Evolutionary conservation across 2,329 filamentous ascomycete species (phyloP).

Genomic region (Aspergillus fumigatiaffinis): DNA sequence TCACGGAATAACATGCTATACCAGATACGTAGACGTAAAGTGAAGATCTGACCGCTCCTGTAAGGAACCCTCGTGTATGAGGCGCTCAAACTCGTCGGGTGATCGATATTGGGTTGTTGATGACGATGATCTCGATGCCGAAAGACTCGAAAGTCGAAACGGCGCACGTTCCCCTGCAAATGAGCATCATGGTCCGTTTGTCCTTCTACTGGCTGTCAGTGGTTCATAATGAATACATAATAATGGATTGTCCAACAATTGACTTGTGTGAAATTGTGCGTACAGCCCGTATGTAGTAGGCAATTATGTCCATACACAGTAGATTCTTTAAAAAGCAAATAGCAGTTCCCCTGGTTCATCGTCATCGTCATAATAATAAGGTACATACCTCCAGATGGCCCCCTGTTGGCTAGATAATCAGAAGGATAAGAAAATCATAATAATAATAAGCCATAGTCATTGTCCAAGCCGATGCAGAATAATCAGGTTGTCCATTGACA

Average conservation of each 20-base stretch:
- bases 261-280: neutral
- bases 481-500: neutral
- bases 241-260: neutral
- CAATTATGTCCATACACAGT: too few relatives aligned
- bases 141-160: slow-evolving; percentile 7
- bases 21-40: neutral
- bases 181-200: neutral
- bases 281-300: too few relatives aligned
- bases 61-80: neutral
- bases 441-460: neutral
- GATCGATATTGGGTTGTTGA: neutral
- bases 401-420: neutral
- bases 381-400: neutral
- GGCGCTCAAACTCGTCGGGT: too few relatives aligned
- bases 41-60: too few relatives aligned
- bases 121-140: slow-evolving; percentile 3
- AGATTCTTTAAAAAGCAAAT: neutral
- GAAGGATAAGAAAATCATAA: too few relatives aligned
- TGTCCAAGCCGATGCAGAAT: neutral
- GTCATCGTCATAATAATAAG: neutral
- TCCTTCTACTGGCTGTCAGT: neutral
- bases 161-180: slow-evolving; percentile 10
- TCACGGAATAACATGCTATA: neutral
- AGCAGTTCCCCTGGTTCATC: neutral
- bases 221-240: neutral